Evolutionary conservation across 2,329 filamentous ascomycete species (phyloP).

Genomic region (Hymenoscyphus repandus): DNA sequence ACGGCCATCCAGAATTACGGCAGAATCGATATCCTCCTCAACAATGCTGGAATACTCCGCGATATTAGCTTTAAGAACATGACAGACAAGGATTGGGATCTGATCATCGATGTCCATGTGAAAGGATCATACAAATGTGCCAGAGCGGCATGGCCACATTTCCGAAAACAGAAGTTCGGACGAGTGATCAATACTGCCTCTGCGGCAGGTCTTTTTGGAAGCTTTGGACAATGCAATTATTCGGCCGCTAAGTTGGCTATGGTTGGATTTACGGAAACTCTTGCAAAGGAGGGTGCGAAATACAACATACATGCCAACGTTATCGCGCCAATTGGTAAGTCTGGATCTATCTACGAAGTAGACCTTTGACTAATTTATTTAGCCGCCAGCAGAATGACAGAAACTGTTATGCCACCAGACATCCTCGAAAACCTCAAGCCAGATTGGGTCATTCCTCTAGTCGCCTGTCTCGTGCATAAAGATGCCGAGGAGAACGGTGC

Average conservation of each 20-base stretch:
- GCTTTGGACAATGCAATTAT: constrained; percentile 95
- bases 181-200: constrained; percentile 95
- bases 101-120: constrained; percentile 89
- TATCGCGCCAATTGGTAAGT: constrained; percentile 71
- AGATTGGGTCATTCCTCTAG: constrained; percentile 91
- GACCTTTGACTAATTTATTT: constrained; percentile 1
- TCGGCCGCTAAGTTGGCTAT: constrained; percentile 92
- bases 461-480: constrained; percentile 81
- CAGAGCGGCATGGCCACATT: constrained; percentile 91
- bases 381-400: constrained; percentile 92
- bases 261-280: constrained; percentile 95
- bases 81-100: constrained; percentile 94
- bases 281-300: constrained; percentile 95
- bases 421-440: constrained; percentile 72
- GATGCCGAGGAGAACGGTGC: constrained; percentile 76
- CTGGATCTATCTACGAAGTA: not conserved
- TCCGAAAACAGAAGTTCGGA: constrained; percentile 98
- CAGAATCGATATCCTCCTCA: constrained; percentile 90
- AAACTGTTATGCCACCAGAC: constrained; percentile 93
- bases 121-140: constrained; percentile 94
- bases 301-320: constrained; percentile 97
- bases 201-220: constrained; percentile 92
- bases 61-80: constrained; percentile 99
- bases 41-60: constrained; percentile 91
- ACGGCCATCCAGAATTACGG: constrained; percentile 77